Evolutionary conservation across 1,139 yeast species (phyloP).

Genomic region (Kurtzmaniella natalensis): DNA sequence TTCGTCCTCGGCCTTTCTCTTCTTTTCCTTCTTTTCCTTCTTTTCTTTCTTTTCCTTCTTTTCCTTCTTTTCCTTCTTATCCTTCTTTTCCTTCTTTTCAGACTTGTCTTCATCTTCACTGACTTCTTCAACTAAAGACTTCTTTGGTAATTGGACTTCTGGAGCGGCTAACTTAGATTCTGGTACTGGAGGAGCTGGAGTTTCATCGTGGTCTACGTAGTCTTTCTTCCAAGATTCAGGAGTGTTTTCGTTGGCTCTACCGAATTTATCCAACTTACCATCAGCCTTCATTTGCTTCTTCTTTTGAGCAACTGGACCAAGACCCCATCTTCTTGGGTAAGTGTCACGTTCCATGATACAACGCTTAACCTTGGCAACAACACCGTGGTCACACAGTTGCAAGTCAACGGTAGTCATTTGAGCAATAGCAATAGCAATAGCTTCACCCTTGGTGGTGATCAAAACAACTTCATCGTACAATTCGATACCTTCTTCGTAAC

Average conservation of each 20-base stretch:
- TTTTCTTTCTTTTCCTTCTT: conserved; percentile 32
- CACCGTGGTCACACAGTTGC: conserved; percentile 96
- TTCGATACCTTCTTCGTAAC: conserved; percentile 98
- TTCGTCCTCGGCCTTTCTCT: conserved; percentile 48
- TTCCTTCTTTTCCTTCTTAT: conserved; percentile 54
- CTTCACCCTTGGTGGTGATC: conserved; percentile 99
- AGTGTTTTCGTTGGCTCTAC: conserved; percentile 88
- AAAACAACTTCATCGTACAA: conserved; percentile 96
- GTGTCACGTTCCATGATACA: conserved; percentile 99
- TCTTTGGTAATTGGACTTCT: conserved; percentile 49
- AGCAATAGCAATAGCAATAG: conserved; percentile 96
- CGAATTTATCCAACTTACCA: conserved; percentile 94
- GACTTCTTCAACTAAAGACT: conserved; percentile 39
- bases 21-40: conserved; percentile 58
- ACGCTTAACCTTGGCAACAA: conserved; percentile 97
- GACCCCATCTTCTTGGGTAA: conserved; percentile 99
- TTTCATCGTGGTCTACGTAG: conserved; percentile 77
- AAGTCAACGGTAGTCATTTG: conserved; percentile 98
- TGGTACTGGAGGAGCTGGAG: conserved; percentile 51
- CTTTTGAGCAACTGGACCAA: conserved; percentile 98
- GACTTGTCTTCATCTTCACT: conserved; percentile 28
- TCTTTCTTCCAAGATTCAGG: conserved; percentile 89
- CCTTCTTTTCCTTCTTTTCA: conserved; percentile 59
- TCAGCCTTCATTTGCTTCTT: conserved; percentile 97
- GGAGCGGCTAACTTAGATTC: conserved; percentile 47